phyloP scores from a whole-genome alignment of 2,329 filamentous ascomycete species.

The Rutstroemia sp. region DNA sequence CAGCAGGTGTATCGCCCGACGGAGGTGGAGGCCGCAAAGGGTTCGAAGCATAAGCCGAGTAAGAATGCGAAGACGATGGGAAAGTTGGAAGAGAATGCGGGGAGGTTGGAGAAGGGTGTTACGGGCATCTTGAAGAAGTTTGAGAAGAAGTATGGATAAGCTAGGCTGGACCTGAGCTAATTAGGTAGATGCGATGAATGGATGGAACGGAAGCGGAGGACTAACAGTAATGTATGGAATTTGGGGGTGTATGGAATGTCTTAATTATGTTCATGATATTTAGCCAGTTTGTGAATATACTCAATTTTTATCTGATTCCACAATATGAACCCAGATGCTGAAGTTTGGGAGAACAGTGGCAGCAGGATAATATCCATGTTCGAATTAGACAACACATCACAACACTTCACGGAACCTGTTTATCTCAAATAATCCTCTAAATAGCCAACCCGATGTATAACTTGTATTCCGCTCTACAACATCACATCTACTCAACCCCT shows the following conservation, averaged over 20 bases:
- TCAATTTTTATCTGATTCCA: background rate
- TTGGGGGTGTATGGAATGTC: background rate
- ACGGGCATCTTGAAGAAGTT: conserved; percentile 69
- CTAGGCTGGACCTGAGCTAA: background rate
- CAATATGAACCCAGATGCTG: no score
- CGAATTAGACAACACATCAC: no score
- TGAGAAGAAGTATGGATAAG: conserved; percentile 52
- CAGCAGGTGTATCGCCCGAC: conserved; percentile 64
- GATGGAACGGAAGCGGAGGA: background rate
- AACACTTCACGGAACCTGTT: no score
- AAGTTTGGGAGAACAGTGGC: no score
- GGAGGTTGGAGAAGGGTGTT: conserved; percentile 61
- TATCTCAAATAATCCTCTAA: no score
- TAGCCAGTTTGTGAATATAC: background rate
- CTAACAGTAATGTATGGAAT: background rate
- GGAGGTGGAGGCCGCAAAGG: conserved; percentile 46
- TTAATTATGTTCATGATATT: background rate
- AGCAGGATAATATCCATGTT: no score
- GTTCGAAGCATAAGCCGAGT: background rate
- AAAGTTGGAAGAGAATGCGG: conserved; percentile 54
- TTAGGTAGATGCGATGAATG: background rate
- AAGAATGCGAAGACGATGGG: background rate
- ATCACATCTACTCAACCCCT: background rate
- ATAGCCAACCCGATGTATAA: no score
- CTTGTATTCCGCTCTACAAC: no score